Evolutionary conservation across 306 rosid species (phyloP).

Genomic region (Acacia acuminata): DNA sequence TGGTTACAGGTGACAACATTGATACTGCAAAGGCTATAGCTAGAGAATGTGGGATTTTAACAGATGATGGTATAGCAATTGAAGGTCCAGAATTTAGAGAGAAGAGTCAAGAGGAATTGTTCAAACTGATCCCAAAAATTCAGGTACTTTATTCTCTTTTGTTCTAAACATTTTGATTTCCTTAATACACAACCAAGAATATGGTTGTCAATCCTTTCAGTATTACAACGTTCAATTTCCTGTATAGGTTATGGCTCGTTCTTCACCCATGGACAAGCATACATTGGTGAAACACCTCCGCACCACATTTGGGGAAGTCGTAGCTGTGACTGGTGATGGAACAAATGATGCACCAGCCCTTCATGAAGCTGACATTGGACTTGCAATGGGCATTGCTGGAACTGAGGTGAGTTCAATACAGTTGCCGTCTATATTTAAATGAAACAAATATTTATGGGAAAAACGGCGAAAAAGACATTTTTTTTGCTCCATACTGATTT

Average conservation of each 20-base stretch:
- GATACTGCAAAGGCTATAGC: constrained; percentile 96
- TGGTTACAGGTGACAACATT: constrained; percentile 98
- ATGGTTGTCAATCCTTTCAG: constrained; percentile 25
- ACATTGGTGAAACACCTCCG: constrained; percentile 87
- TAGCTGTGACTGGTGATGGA: constrained; percentile 98
- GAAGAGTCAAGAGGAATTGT: constrained; percentile 70
- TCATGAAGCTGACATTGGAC: constrained; percentile 98
- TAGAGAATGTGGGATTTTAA: constrained; percentile 94
- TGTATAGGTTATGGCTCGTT: constrained; percentile 90
- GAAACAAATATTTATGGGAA: background rate
- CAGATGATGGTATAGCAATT: constrained; percentile 96
- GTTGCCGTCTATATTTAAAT: constrained; percentile 23
- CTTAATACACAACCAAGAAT: constrained; percentile 13
- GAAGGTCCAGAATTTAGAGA: constrained; percentile 95
- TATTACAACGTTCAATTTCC: constrained; percentile 29
- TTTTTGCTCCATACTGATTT: constrained; percentile 1
- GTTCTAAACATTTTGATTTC: constrained; percentile 7
- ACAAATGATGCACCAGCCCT: constrained; percentile 99
- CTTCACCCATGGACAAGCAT: constrained; percentile 95
- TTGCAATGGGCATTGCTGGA: constrained; percentile 99
- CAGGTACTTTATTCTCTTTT: constrained; percentile 62
- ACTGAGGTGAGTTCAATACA: constrained; percentile 71
- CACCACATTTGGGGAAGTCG: constrained; percentile 87
- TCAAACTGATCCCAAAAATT: constrained; percentile 80
- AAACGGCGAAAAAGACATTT: background rate